Base-by-base conservation (phyloP, 805 yeast species). In the Starmerella sirachaensis region DNA sequence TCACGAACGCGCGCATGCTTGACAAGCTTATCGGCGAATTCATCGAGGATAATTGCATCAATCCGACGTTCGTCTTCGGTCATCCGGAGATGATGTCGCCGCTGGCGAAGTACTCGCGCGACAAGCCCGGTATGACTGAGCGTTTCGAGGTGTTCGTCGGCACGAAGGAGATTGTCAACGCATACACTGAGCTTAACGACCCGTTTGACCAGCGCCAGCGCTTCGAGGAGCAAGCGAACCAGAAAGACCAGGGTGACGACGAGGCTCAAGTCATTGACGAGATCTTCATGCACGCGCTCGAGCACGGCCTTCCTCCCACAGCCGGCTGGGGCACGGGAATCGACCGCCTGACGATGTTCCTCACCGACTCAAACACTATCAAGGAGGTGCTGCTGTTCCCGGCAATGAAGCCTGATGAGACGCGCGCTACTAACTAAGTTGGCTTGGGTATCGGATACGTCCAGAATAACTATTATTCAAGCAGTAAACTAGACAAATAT, bases 261-360 rank as follows among this genome's bases (percentile, higher is more conserved):
- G 98, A 91, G 69, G 98, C 95, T 46, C 97, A 88, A 70, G 59
- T 85, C 63, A 72, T 91, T 48, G 98, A 88, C 62, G 98, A 88
- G 69, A 79, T 82, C 48, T 88, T 88, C 86, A 80, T 93, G 70
- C 82, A 86, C 55, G 96, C 98, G 51, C 74, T 88, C 57, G 98
- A 88, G 69, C 88, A 84, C 63, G 98, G 97, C 65, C 73, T 88
- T 57, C 98, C 98, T 43, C 98, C 98, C 56, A 91, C 97, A 53
- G 97, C 93, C 63, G 98, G 98, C 53, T 88, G 97, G 97, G 98
- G 98, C 54, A 79, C 94, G 67, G 98, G 98, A 73, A 86, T 88
- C 52, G 98, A 88, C 66, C 80, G 98, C 71, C 62, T 88, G 58
- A 85, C 95, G 58, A 88, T 88, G 98, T 91, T 91, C 70, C 74